Evolutionary conservation across 306 rosid species (phyloP).

Genomic region (Cicer pinnatifidum): DNA sequence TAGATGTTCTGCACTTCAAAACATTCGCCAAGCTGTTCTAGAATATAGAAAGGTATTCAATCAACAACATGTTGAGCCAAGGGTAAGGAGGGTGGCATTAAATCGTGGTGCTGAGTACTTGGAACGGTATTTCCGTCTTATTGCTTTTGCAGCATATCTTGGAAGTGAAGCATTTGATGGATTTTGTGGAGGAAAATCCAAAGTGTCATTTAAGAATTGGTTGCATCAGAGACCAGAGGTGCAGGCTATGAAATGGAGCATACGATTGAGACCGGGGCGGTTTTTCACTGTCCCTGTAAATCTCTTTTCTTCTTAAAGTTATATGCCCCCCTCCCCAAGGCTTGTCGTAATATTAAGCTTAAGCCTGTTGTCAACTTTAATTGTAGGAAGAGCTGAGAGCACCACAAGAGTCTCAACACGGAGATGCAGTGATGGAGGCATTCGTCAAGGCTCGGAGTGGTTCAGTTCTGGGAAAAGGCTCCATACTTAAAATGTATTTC

Average conservation of each 20-base stretch:
- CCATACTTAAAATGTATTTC: constrained; percentile 87
- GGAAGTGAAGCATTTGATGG: constrained; percentile 95
- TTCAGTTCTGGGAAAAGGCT: constrained; percentile 85
- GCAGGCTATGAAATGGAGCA: constrained; percentile 96
- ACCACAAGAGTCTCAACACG: constrained; percentile 84
- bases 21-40: constrained; percentile 91
- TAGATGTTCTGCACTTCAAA: constrained; percentile 91
- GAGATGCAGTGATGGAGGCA: constrained; percentile 91
- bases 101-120: constrained; percentile 93
- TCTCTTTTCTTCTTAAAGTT: constrained; percentile 28
- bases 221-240: constrained; percentile 85
- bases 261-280: constrained; percentile 82
- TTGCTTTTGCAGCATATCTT: constrained; percentile 95
- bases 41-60: constrained; percentile 76
- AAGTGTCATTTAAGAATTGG: constrained; percentile 87
- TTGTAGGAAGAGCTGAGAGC: constrained; percentile 82
- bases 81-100: constrained; percentile 90
- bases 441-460: constrained; percentile 74
- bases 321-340: background rate
- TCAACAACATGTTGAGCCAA: constrained; percentile 86
- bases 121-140: constrained; percentile 88
- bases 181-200: constrained; percentile 69
- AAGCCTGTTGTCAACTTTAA: constrained; percentile 42
- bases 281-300: constrained; percentile 83
- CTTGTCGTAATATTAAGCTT: background rate